phyloP scores from a whole-genome alignment of 140 eudicot species.

The Cichorium intybus region DNA sequence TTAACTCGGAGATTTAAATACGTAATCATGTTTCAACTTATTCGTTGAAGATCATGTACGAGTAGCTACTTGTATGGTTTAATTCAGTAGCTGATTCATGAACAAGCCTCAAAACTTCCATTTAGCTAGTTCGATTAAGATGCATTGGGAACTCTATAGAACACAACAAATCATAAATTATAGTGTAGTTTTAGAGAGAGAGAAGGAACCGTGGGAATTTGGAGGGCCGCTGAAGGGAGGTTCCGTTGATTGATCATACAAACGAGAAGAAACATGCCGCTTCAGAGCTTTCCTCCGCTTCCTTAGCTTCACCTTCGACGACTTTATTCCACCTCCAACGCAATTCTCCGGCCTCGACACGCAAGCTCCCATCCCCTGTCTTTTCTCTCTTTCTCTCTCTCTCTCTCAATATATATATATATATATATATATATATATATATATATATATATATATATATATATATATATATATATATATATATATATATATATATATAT shows the following conservation, averaged over 20 bases:
- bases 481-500: too few species aligned
- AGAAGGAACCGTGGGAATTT: slow-evolving; percentile 31
- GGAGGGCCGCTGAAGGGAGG: slow-evolving; percentile 34
- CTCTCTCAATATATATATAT: background rate
- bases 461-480: too few species aligned
- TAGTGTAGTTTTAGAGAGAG: background rate
- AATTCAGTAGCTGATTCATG: background rate
- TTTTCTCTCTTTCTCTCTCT: background rate
- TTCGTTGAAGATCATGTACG: background rate
- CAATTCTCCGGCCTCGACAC: slow-evolving; percentile 52
- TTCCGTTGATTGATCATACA: slow-evolving; percentile 43
- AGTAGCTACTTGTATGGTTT: background rate
- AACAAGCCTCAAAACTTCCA: background rate
- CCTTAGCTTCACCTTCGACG: slow-evolving; percentile 24
- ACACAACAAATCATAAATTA: background rate
- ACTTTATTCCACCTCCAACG: slow-evolving; percentile 37
- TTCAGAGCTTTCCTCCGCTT: slow-evolving; percentile 31
- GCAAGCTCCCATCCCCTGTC: slow-evolving; percentile 55
- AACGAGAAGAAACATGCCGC: slow-evolving; percentile 33
- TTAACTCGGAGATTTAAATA: background rate
- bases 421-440: too few species aligned
- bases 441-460: too few species aligned
- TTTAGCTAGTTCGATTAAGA: background rate
- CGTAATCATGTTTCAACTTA: background rate
- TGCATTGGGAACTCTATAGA: background rate